phyloP scores from a whole-genome alignment of 805 yeast genomes.

The Ogataea methanolica region DNA sequence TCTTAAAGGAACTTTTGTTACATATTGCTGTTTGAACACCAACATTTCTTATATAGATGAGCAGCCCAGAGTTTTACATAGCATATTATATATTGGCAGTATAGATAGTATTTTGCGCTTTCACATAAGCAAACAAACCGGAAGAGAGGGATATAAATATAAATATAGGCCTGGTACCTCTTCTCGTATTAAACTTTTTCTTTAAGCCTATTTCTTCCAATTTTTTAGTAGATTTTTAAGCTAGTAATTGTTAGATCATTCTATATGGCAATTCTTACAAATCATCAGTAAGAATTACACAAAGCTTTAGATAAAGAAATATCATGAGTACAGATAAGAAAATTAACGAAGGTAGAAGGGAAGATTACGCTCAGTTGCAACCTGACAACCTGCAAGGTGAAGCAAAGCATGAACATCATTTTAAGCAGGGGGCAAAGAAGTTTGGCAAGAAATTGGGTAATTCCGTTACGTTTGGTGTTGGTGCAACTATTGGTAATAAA shows the following conservation, averaged over 20 bases:
- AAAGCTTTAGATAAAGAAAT: neutral
- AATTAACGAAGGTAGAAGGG: slow-evolving; percentile 8
- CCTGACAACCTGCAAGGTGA: slow-evolving; percentile 15
- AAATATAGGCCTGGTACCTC: too few species aligned
- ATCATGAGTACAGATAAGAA: slow-evolving; percentile 17
- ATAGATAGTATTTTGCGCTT: too few species aligned
- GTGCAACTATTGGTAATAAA: slow-evolving; percentile 88
- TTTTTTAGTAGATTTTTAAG: too few species aligned
- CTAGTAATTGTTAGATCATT: too few species aligned
- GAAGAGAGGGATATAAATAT: too few species aligned
- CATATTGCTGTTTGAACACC: neutral
- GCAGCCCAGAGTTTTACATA: too few species aligned
- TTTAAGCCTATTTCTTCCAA: too few species aligned
- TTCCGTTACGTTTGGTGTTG: slow-evolving; percentile 95
- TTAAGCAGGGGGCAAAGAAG: slow-evolving; percentile 40
- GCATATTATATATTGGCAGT: too few species aligned
- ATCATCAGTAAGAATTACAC: neutral
- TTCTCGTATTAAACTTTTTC: too few species aligned
- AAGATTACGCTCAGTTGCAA: slow-evolving; percentile 11
- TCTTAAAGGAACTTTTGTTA: neutral
- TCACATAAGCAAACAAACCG: too few species aligned
- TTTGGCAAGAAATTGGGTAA: slow-evolving; percentile 81
- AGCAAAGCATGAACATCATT: slow-evolving; percentile 28
- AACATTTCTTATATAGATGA: neutral
- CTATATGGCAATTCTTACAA: too few species aligned